Base-by-base conservation (phyloP, 2,329 filamentous ascomycete species). In the Colletotrichum sp. region DNA sequence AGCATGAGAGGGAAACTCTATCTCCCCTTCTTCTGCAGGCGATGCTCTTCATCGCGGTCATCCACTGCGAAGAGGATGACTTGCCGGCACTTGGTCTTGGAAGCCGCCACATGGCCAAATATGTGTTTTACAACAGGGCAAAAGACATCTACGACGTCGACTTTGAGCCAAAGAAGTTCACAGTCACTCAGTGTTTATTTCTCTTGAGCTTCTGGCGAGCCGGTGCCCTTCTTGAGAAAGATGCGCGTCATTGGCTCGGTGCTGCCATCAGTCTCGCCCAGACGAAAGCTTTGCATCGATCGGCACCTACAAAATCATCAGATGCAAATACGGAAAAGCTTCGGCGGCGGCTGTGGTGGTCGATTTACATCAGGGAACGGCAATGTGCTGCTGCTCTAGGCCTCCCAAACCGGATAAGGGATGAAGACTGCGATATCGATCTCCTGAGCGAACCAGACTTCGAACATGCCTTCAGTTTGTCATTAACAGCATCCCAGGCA, bases 271-370 rank as follows among this genome's bases (percentile, higher is more conserved):
- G 86, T 18, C 80, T 90, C 12, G 89, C 89, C 0, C 88, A 90
- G 79, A 89, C 88, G 3, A 84, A 85, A 66, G 87, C 85, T 1
- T 79, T 89, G 9, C 87, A 89, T 77, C 83, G 87, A 2, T 70
- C 75, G 13, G 21, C 30, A 2, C 39, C 26, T 34, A 81, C 68
- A 13, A 21, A 62, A 6, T 21, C 60, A 77, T 6, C 77, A 79
- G 44, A 57, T 16, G 74, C 79, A 5, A 80, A 79, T n/a, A 76
- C 82, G 3, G 81, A 82, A 16, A 82, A 82, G 77, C 76, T 89
- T 24, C 85, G 87, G 78, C 85, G 87, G 68, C 80, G 88, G 5
- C 86, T 90, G 8, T 90, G 89, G 88, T 90, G 89, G 89, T 87
- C 88, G 8, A 85, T 90, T 8, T 90, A 90, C 72, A 84, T 89